Base-by-base conservation (phyloP, 495 filamentous ascomycete genomes). In the Aspergillus heteromorphus region DNA sequence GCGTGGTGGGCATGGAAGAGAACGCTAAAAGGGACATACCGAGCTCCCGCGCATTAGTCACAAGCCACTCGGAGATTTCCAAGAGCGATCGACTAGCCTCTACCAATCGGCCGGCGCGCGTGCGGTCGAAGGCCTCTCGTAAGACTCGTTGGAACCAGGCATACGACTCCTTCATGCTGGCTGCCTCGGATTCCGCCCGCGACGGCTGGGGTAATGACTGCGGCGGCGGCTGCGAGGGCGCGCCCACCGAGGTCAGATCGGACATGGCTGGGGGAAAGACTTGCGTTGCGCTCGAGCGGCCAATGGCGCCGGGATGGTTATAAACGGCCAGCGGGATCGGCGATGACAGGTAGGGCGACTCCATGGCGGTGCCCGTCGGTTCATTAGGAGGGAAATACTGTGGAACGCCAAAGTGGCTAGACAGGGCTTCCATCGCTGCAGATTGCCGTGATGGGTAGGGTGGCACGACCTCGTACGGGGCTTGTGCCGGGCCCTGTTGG, bases 41-140 rank as follows among this genome's bases (percentile, higher is more conserved):
- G 64, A 98, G 75, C 54, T 88, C 83, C 61, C 83, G 83, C 31
- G 88, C 89, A 70, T 92, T 87, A 40, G 84, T 79, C 56, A 96
- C 71, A 41, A 98, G 73, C 88, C 91, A 97, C 53, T 88, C 82
- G 19, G 91, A 95, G 58, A 96, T 81, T 53, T 84, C 77, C 45
- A 95, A 69, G 23, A 98, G 75, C 14, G 84, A 86, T 56, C 77
- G 75, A 57, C 85, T 86, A 29, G 91, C 89, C 51, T 89, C 80
- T 34, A 80, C 76, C 62, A 98, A 78, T 55, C 79, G 71, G n/a
- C 89, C 87, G 56, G 81, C 81, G 51, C 82, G 84, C 49, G 86
- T 86, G 56, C 87, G 80, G 58, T 87, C 83, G 62, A 95, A 93
- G 17, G 88, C 87, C 41, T 78, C 80, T 65, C 83, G 83, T 45